Conservation (phyloP, 805 yeast genomes). For the Metschnikowia anglica region DNA sequence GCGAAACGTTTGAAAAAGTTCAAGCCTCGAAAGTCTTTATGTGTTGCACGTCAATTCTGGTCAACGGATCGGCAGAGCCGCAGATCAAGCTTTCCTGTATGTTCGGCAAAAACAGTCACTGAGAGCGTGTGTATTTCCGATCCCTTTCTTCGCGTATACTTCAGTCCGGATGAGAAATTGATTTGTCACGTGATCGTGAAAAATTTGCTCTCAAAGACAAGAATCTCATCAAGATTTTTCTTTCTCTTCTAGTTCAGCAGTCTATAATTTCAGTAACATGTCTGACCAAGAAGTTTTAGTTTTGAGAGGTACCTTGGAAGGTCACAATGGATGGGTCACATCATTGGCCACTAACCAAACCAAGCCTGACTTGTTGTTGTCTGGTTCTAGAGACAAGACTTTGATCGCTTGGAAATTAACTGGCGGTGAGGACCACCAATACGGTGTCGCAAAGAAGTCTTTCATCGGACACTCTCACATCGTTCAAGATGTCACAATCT, state of each 20-base stretch:
- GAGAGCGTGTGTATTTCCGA: slow-evolving; percentile 36
- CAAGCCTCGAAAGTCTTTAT: too few species aligned
- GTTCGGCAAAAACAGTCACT: slow-evolving; percentile 44
- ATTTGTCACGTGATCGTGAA: slow-evolving; percentile 20
- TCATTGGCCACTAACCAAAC: slow-evolving; percentile 96
- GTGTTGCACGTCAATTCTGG: too few species aligned
- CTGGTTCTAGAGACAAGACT: slow-evolving; percentile 99
- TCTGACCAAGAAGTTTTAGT: slow-evolving; percentile 94
- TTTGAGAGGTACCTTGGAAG: slow-evolving; percentile 99
- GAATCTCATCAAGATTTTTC: slow-evolving; percentile 7
- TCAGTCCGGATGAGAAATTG: slow-evolving; percentile 19
- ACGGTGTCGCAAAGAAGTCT: slow-evolving; percentile 98
- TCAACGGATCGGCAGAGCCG: too few species aligned
- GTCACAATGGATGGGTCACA: slow-evolving; percentile 86
- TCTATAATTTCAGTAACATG: slow-evolving; percentile 40
- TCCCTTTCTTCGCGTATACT: slow-evolving; percentile 29
- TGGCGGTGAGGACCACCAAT: slow-evolving; percentile 87
- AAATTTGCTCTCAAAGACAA: slow-evolving; percentile 13
- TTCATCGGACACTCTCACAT: slow-evolving; percentile 99
- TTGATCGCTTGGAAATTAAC: slow-evolving; percentile 96
- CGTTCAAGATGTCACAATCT: slow-evolving; percentile 95
- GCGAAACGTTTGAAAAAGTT: too few species aligned
- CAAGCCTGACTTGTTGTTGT: slow-evolving; percentile 96
- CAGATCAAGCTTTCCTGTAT: background rate
- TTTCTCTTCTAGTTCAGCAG: slow-evolving; percentile 5